Conservation (phyloP, 768 basidiomycete genomes). For the Suillus plorans region DNA sequence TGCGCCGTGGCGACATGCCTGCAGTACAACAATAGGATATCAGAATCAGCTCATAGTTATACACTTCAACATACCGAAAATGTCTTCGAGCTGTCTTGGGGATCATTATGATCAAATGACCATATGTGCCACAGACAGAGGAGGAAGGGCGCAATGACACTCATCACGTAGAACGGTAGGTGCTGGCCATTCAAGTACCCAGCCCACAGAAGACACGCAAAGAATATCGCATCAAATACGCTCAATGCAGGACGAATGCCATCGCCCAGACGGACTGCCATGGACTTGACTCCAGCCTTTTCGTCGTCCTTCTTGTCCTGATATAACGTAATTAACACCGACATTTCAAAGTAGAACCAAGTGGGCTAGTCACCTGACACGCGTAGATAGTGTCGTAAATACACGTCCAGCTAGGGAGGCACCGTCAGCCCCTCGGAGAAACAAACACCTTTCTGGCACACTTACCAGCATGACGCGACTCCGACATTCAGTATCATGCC, state of each 20-base stretch:
- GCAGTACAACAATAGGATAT: neutral
- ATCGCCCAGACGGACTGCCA: constrained; percentile 68
- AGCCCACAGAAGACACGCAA: constrained; percentile 46
- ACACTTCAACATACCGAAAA: neutral
- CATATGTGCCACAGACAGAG: neutral
- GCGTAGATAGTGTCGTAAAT: constrained; percentile 66
- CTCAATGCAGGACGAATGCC: constrained; percentile 58
- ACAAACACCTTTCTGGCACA: neutral
- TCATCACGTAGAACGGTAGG: constrained; percentile 4
- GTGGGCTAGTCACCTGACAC: constrained; percentile 47
- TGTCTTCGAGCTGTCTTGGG: neutral
- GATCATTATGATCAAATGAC: constrained; percentile 1
- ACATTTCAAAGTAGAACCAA: neutral
- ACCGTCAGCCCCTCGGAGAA: neutral
- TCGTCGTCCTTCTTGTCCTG: constrained; percentile 77
- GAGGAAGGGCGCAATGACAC: neutral
- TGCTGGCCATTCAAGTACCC: constrained; percentile 57
- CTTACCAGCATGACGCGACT: neutral
- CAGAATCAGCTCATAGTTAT: neutral
- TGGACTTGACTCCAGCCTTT: constrained; percentile 72
- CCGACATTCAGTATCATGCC: neutral
- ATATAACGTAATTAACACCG: constrained; percentile 71
- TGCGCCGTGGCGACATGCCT: neutral
- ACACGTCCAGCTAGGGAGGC: constrained; percentile 2
- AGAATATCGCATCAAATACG: constrained; percentile 50